A percentile compares a stretch with the other conserved stretches of the same genome.
Evolutionary conservation across 176 grass and related monocot species (phyloP).

Genomic region (Lolium rigidum): DNA sequence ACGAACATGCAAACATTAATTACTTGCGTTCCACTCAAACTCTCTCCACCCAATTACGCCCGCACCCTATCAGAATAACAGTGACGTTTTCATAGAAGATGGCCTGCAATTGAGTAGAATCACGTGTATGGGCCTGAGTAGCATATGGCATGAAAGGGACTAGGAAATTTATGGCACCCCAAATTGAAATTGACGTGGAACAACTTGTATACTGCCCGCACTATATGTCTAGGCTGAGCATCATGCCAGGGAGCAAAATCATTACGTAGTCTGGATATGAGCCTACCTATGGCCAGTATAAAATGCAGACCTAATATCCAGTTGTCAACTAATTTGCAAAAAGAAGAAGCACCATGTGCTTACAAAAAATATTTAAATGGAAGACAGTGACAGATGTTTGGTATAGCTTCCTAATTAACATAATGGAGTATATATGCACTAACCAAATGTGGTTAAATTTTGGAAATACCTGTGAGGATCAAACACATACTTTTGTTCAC

Average conservation of each 20-base stretch:
- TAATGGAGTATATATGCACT: constrained; percentile 12
- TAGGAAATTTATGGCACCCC: constrained; percentile 17
- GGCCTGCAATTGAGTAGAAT: constrained; percentile 39
- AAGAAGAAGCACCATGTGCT: constrained; percentile 44
- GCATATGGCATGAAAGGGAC: constrained; percentile 46
- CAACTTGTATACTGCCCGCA: constrained; percentile 3
- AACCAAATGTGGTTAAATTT: constrained; percentile 17
- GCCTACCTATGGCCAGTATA: constrained; percentile 24
- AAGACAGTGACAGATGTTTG: constrained; percentile 31
- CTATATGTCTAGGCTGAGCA: constrained; percentile 30
- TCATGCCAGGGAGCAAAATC: constrained; percentile 37
- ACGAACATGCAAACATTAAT: constrained; percentile 2
- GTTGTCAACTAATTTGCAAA: constrained; percentile 39
- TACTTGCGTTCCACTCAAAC: constrained; percentile 12
- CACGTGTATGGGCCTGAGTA: constrained; percentile 40
- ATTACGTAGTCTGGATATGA: constrained; percentile 41
- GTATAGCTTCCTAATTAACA: constrained; percentile 12
- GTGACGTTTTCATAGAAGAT: constrained; percentile 1
- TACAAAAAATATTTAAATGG: constrained; percentile 37
- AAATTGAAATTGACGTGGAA: constrained; percentile 19
- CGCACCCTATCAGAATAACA: background rate
- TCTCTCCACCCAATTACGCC: constrained; percentile 15
- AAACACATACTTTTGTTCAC: constrained; percentile 26
- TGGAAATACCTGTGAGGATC: constrained; percentile 33
- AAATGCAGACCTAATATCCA: constrained; percentile 49